phyloP scores from a whole-genome alignment of 2,329 filamentous ascomycete species.

The Basipetospora sp. region DNA sequence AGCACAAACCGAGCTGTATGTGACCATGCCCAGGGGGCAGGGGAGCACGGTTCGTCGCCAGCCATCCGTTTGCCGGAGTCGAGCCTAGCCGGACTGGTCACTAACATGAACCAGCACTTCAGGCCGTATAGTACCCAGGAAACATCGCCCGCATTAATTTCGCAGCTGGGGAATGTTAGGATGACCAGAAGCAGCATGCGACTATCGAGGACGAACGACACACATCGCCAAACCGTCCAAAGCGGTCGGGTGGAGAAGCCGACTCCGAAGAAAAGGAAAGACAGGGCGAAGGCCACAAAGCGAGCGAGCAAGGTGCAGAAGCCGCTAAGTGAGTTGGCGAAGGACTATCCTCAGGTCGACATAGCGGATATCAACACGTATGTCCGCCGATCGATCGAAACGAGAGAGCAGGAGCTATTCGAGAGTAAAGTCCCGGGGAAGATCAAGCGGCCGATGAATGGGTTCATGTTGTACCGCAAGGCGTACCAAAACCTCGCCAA shows the following conservation, averaged over 20 bases:
- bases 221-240: not conserved
- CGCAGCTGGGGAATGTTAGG: conserved; percentile 16
- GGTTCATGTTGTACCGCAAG: conserved; percentile 94
- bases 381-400: conserved; percentile 56
- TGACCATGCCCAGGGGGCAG: too few relatives aligned
- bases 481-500: conserved; percentile 81
- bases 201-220: conserved; percentile 10
- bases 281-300: conserved; percentile 23
- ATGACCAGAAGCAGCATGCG: conserved; percentile 10
- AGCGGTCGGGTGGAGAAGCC: conserved; percentile 7
- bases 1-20: too few relatives aligned
- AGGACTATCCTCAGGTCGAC: conserved; percentile 43
- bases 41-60: too few relatives aligned
- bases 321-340: conserved; percentile 58
- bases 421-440: conserved; percentile 56
- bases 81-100: not conserved
- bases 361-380: conserved; percentile 68
- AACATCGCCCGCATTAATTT: conserved; percentile 32
- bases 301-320: conserved; percentile 38
- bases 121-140: conserved; percentile 36
- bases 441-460: conserved; percentile 88
- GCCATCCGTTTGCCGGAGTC: not conserved
- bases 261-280: conserved; percentile 13
- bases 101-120: not conserved
- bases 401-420: conserved; percentile 52